Percentiles rank a stretch among this genome's conserved stretches.
Evolutionary conservation across 2,329 filamentous ascomycete genomes (phyloP).

Genomic region (Aureobasidium sp.): DNA sequence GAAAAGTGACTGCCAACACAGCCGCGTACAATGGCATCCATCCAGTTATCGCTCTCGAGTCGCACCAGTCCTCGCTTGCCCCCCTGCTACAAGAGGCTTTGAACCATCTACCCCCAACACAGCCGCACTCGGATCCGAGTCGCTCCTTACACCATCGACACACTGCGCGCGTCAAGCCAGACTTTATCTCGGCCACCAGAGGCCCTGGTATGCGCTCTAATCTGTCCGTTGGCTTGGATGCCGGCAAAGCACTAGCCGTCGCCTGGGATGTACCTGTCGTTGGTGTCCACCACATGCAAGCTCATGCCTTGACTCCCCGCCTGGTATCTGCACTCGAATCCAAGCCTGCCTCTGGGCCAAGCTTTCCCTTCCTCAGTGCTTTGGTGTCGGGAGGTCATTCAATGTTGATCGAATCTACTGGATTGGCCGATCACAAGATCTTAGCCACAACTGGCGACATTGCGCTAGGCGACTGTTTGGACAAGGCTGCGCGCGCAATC

Average conservation of each 20-base stretch:
- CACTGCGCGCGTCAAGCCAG: slow-evolving; percentile 43
- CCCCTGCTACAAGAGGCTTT: slow-evolving; percentile 59
- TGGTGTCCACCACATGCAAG: slow-evolving; percentile 95
- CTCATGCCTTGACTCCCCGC: slow-evolving; percentile 80
- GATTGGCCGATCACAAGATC: slow-evolving; percentile 60
- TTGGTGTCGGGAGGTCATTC: slow-evolving; percentile 92
- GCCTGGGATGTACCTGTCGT: slow-evolving; percentile 77
- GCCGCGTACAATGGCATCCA: slow-evolving; percentile 68
- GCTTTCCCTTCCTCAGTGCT: slow-evolving; percentile 78
- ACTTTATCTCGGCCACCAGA: slow-evolving; percentile 82
- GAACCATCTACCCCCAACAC: slow-evolving; percentile 39
- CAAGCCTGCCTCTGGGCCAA: slow-evolving; percentile 22
- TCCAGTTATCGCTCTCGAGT: slow-evolving; percentile 63
- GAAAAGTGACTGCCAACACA: slow-evolving; percentile 74
- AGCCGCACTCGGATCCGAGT: not conserved
- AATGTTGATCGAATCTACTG: slow-evolving; percentile 66
- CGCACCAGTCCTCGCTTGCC: slow-evolving; percentile 64
- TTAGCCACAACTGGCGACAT: slow-evolving; percentile 68
- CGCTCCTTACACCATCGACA: not conserved
- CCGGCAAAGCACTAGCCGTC: slow-evolving; percentile 76
- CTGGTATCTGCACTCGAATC: slow-evolving; percentile 55
- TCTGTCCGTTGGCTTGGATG: slow-evolving; percentile 67
- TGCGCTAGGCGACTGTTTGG: slow-evolving; percentile 81
- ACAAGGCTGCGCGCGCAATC: slow-evolving; percentile 74
- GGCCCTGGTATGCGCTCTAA: slow-evolving; percentile 83